Base-by-base conservation (phyloP, 2,329 filamentous ascomycete genomes). In the Fusarium sp. region DNA sequence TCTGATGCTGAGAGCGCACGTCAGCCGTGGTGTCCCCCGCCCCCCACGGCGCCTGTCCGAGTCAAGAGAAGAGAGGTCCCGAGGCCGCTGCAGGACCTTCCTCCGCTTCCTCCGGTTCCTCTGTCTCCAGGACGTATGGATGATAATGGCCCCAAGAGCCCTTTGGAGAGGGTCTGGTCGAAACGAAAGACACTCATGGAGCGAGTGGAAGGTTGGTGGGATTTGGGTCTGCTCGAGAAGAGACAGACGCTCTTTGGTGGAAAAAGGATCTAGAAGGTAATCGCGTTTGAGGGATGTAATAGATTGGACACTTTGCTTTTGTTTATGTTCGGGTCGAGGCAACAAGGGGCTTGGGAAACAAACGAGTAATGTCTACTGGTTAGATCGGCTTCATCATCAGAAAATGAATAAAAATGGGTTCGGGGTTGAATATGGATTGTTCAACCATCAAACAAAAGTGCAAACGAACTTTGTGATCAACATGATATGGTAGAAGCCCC, bases 121-220 rank as follows among this genome's bases (percentile, higher is more conserved):
- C 58, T 65, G 14, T 71, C 69, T 11, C 73, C 73, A 9, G 60
- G 61, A 13, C 57, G 39, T 15, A 57, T 70, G 6, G 57, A 73
- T 1, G 58, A 65, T 15, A 53, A 8, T 24, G 57, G 64, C 1
- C 73, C 70, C 2, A 68, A 62, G 36, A 76, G 76, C 26, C 76
- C 76, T 43, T 57, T 76, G 3, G 71, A 70, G 43, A 69, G 65
- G 56, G 71, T 63, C 3, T 79, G 77, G 55, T 78, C 79, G 31
- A 81, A 78, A 69, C 79, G 84, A 9, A 84, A 78, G 77, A 87
- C 84, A 1, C 75, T 87, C 22, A 76, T 85, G 64, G 78, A 83
- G 39, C 76, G 81, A 21, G 78, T 87, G 28, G 84, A 86, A 42
- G 85, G 85, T 7, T 87, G 85, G 85, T 87, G 85, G 85, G 85